Base-by-base conservation (phyloP, 2,329 filamentous ascomycete genomes). In the Colletotrichum lini region DNA sequence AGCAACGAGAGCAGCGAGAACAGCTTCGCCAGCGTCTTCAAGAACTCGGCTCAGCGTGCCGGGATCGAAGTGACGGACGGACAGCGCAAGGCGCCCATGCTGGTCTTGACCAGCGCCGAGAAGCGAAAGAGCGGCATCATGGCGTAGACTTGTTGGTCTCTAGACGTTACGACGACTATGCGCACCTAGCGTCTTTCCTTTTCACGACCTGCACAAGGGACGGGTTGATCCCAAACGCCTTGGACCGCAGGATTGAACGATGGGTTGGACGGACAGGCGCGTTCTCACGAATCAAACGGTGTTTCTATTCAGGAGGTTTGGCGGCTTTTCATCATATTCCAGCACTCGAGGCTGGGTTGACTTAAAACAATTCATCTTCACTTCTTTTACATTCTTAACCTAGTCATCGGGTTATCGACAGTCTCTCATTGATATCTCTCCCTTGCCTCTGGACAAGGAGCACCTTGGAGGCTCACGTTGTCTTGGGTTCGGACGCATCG, bases 91-190 rank as follows among this genome's bases (percentile, higher is more conserved):
- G 93, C 93, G 76, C 93, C 94, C 65, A 92, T 95, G 87, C 90
- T 98, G 79, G 93, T 98, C 75, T 88, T 98, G 75, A 95, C 93
- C 75, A 95, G 92, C 80, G 93, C 91, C 73, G 95, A 97, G 86
- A 98, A 97, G 90, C 93, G 95, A 82, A 97, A 94, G 88, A 92
- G 89, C 82, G 78, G 81, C 74, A 63, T 71, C n/a, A 45, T 70
- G 64, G 67, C 72, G n/a, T 72, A 73, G 60, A 50, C 53, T 67
- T 70, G 67, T 62, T 58, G 53, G 30, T 49, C 26, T 30, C 47
- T 38, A 44, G 65, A 70, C 71, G 56, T 73, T 63, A 74, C 65
- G 73, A 74, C 61, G 73, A 73, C 65, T 66, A 74, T 66, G 73
- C 71, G 67, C 73, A 54, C 52, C 65, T 30, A 69, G n/a, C 66